Percentiles rank a stretch among this genome's conserved stretches.
Evolutionary conservation across 805 yeast genomes (phyloP).

Genomic region (Jamesozyma lodderae): DNA sequence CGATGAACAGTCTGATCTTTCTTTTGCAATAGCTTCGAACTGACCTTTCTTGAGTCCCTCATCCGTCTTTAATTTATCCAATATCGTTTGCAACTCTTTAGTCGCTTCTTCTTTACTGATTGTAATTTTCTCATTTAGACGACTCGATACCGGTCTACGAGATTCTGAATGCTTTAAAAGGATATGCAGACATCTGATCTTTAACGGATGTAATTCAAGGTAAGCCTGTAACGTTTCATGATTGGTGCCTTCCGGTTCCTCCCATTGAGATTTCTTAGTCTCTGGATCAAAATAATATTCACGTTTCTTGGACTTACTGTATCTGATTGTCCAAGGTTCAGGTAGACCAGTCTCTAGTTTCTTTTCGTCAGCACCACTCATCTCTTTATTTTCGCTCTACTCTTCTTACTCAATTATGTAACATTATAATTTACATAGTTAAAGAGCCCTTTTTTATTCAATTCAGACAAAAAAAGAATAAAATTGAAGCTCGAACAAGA

Average conservation of each 20-base stretch:
- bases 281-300: slow-evolving; percentile 73
- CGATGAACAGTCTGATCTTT: slow-evolving; percentile 84
- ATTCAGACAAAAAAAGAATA: no score
- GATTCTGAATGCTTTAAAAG: slow-evolving; percentile 75
- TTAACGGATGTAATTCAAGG: slow-evolving; percentile 48
- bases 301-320: slow-evolving; percentile 70
- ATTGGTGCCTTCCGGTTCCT: slow-evolving; percentile 80
- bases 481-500: no score
- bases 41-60: slow-evolving; percentile 38
- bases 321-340: slow-evolving; percentile 69
- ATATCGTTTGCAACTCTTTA: slow-evolving; percentile 47
- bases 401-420: no score
- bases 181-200: slow-evolving; percentile 74
- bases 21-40: slow-evolving; percentile 62
- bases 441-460: no score
- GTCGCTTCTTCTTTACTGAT: slow-evolving; percentile 78
- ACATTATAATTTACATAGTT: no score
- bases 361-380: no score
- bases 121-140: slow-evolving; percentile 59
- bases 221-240: slow-evolving; percentile 47
- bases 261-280: slow-evolving; percentile 78
- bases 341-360: slow-evolving; percentile 75
- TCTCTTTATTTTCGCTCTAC: neutral
- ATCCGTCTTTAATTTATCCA: slow-evolving; percentile 40
- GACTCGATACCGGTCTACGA: slow-evolving; percentile 90